A percentile compares a stretch with the other conserved stretches of the same genome.
Conservation (phyloP, 257 asterid species). For the Salvia miltiorrhiza region DNA sequence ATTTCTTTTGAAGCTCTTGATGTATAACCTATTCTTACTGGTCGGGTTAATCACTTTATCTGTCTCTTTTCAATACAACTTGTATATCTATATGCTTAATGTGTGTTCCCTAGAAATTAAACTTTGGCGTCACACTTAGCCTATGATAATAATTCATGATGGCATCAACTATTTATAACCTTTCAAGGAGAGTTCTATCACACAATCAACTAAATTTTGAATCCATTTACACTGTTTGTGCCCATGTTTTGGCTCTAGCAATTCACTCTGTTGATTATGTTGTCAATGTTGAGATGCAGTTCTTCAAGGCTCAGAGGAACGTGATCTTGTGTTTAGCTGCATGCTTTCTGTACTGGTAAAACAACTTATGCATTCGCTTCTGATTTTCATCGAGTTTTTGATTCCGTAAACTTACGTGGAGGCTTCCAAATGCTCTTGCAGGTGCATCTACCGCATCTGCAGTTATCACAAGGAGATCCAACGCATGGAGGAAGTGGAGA, state of each 20-base stretch:
- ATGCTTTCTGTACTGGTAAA: constrained; percentile 85
- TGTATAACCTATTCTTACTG: background rate
- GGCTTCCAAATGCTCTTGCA: constrained; percentile 18
- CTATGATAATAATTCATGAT: background rate
- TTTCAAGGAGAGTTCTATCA: background rate
- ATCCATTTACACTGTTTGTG: background rate
- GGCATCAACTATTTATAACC: background rate
- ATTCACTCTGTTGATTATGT: constrained; percentile 4
- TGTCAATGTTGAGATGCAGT: constrained; percentile 40
- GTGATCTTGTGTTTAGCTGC: constrained; percentile 66
- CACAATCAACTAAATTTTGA: background rate
- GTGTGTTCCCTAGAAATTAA: background rate
- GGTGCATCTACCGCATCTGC: constrained; percentile 90
- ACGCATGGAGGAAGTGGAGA: constrained; percentile 75
- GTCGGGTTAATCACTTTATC: background rate
- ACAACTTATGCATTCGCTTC: background rate
- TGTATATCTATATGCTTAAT: background rate
- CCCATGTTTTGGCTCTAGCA: background rate
- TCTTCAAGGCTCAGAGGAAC: constrained; percentile 90
- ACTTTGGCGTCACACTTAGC: background rate
- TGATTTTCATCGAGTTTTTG: constrained; percentile 1
- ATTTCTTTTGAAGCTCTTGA: background rate
- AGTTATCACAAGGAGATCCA: constrained; percentile 65
- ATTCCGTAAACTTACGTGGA: background rate
- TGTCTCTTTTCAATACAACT: background rate